phyloP scores from a whole-genome alignment of 2,329 filamentous ascomycete species.

The Pseudogymnoascus sp. region DNA sequence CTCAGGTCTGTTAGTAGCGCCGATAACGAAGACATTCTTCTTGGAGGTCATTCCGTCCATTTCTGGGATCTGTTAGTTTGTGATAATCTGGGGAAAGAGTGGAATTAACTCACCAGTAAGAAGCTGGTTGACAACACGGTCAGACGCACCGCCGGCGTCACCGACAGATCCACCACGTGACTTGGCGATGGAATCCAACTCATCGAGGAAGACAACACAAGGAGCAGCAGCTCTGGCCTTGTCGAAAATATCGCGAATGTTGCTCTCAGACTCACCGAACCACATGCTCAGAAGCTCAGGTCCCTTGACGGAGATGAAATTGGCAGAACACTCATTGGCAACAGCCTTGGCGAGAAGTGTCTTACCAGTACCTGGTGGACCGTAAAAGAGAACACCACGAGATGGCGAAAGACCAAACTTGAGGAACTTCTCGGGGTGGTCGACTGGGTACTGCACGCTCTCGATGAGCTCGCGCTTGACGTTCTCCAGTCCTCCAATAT shows the following conservation, averaged over 20 bases:
- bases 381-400: constrained; percentile 97
- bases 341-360: constrained; percentile 98
- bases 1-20: constrained; percentile 96
- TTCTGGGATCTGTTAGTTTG: constrained; percentile 50
- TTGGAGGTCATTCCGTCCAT: constrained; percentile 99
- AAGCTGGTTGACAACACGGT: constrained; percentile 99
- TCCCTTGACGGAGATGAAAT: constrained; percentile 99
- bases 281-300: constrained; percentile 98
- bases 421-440: constrained; percentile 99
- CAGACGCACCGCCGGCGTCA: constrained; percentile 94
- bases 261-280: constrained; percentile 99
- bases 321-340: constrained; percentile 97
- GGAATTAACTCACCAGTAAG: constrained; percentile 64
- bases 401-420: constrained; percentile 98
- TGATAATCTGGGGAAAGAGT: constrained; percentile 9
- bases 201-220: constrained; percentile 97
- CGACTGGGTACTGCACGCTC: constrained; percentile 96
- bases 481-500: constrained; percentile 94
- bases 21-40: constrained; percentile 99
- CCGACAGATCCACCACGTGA: constrained; percentile 94
- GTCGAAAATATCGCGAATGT: constrained; percentile 99
- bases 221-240: constrained; percentile 96
- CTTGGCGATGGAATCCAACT: constrained; percentile 98
- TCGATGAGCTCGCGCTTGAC: constrained; percentile 99
- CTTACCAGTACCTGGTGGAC: constrained; percentile 99